Evolutionary conservation across 768 basidiomycete species (phyloP), one percentile per base, ranked within the genome.

Genomic region (Agrocybe praecox): DNA sequence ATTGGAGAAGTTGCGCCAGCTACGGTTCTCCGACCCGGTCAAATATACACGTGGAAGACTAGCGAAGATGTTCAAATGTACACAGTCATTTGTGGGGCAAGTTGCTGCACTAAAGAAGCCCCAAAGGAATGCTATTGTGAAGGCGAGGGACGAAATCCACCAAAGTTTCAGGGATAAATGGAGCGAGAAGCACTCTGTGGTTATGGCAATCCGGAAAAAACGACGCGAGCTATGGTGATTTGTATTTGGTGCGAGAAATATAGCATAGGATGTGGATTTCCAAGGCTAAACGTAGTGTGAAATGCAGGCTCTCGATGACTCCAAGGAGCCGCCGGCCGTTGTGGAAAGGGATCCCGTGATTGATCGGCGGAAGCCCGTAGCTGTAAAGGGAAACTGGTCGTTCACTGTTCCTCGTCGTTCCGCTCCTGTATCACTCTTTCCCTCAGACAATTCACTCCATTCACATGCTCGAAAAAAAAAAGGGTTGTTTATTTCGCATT

Each of bases 31-130:
- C 52, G 73, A 91, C 66, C 90, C 90, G 0, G 65, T 64, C 6
- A 74, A 69, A 32, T 88, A 87, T 71, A 88, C 86, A 53, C 80
- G 87, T 44, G 72, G 73, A 55, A 81, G 77, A 69, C 80, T 94
- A n/a, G 91, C 93, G 24, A 80, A 81, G 67, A 84, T 83, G 79
- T 95, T 94, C 70, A 79, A 80, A 14, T 90, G 89, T 75, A 86
- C 89, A 9, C 78, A 82, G 45, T 74, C 78, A 46, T 91, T 92
- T 61, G 85, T 93, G 53, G 80, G 77, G 10, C 75, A 79, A 58
- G 75, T 88, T 18, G 89, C 92, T 11, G 83, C 86, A 4, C 72
- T 92, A 52, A 80, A 80, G 60, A 81, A 81, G 54, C 60, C 79
- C 5, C 71, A 80, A 49, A 71, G 84, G 52, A 81, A 71, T 61